These are phyloP conservation scores for Ailanthus altissimus DNA, from an alignment of 345 rosid species.

Conservation along the genomic window DNA sequence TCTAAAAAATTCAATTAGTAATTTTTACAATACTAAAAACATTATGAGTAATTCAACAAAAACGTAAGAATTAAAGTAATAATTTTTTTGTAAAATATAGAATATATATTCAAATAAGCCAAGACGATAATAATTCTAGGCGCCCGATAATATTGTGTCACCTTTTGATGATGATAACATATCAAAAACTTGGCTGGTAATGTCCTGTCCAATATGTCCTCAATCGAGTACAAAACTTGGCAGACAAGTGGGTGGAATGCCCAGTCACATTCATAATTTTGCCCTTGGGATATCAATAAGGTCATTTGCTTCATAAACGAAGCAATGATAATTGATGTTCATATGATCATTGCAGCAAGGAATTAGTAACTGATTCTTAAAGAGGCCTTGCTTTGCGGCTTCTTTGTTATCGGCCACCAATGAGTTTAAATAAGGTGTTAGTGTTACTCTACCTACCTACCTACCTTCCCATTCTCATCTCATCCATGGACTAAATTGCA, in stretches of 20 bases:
- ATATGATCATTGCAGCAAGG: constrained; percentile 2
- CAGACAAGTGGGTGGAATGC: constrained; percentile 18
- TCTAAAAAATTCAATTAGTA: no score
- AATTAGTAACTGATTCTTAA: neutral
- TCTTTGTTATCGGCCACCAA: constrained; percentile 6
- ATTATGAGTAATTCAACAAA: no score
- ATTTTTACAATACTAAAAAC: no score
- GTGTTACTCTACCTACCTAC: no score
- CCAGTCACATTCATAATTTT: constrained; percentile 12
- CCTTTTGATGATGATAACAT: neutral
- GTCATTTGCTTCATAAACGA: neutral
- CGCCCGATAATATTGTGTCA: neutral
- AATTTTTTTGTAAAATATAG: no score
- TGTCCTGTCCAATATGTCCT: neutral
- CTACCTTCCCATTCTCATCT: neutral
- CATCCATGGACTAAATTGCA: neutral
- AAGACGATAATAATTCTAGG: no score
- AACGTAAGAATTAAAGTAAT: no score
- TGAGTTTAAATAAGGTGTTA: neutral
- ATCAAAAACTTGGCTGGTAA: constrained; percentile 8
- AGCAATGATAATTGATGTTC: neutral
- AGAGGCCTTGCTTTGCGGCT: neutral
- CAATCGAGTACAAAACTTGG: constrained; percentile 2
- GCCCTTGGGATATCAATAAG: neutral
- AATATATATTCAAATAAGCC: no score